phyloP scores from a whole-genome alignment of 345 rosid genomes.

The Cardamine resedifolia region DNA sequence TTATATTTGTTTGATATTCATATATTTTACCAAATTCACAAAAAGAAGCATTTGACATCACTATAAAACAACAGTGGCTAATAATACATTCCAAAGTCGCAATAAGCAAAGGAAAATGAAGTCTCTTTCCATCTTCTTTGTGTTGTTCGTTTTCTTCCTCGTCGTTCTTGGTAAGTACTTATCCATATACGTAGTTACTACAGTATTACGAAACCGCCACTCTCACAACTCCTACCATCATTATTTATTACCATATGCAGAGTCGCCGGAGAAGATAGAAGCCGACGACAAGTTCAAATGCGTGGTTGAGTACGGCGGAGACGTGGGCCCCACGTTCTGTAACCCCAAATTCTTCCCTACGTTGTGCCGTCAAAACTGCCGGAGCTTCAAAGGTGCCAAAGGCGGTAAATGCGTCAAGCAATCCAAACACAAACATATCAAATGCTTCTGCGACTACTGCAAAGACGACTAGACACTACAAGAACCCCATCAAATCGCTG shows the following conservation, averaged over 20 bases:
- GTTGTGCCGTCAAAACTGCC: constrained; percentile 33
- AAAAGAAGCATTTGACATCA: not conserved
- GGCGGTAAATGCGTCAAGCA: constrained; percentile 35
- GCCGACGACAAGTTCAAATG: constrained; percentile 24
- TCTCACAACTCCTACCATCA: not conserved
- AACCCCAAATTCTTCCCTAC: constrained; percentile 31
- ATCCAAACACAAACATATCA: constrained; percentile 25
- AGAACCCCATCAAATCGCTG: not conserved
- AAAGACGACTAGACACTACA: constrained; percentile 15
- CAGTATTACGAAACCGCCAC: not conserved
- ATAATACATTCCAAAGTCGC: not conserved
- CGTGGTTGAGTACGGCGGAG: constrained; percentile 18
- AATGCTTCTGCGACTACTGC: constrained; percentile 29
- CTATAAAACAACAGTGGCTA: constrained; percentile 2
- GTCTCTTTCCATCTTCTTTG: constrained; percentile 15
- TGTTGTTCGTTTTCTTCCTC: constrained; percentile 25
- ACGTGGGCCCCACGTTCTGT: constrained; percentile 37
- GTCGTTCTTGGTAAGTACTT: constrained; percentile 28
- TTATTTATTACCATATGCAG: not conserved
- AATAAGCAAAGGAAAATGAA: constrained; percentile 24
- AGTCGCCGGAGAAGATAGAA: constrained; percentile 20
- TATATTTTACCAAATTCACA: not conserved
- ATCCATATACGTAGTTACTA: not conserved
- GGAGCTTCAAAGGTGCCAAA: constrained; percentile 22
- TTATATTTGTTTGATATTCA: not conserved